Evolutionary conservation across 106 monocot genomes (phyloP), one percentile per base, ranked within the genome.

Genomic region (Amphibolis antarctica): DNA sequence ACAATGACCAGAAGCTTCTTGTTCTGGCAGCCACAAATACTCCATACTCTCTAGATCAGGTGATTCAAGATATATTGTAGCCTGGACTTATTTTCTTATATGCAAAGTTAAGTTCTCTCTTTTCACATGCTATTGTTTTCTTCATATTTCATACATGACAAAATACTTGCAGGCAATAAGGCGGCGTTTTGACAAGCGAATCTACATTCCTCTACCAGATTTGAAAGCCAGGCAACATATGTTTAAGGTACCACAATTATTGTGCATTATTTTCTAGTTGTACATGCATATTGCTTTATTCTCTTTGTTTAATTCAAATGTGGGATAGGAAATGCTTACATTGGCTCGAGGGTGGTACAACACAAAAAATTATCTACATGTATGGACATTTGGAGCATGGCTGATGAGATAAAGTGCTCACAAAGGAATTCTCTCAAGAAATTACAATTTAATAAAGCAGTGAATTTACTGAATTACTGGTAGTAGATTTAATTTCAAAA

Each of bases 1-100:
- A 88, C 65, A 80, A 88, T 66, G 88, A 88, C 26, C 78, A 88
- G 46, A 88, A 88, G 76, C 83, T 88, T 68, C 83, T 88, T 69
- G 80, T 88, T 64, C 83, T 88, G 48, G 88, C 88, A 45, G 88
- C 88, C 29, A 88, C 88, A 68, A 88, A 88, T 66, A 88, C 88
- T 17, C 88, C 88, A 64, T 88, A 83, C 74, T 79, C 84, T 53
- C 66, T 84, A n/a, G 88, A 88, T 76, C 88, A 88, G 88, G 88
- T 88, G 69, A 55, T 44, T 23, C 4, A 13, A 28, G 10, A 56
- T 52, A 15, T n/a, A 7, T 11, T 50, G 6, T 61, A 61, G 36
- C 9, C 36, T 36, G 36, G 36, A 4, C 36, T 36, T 36, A 14
- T 25, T 31, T 66, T 14, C 50, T 20, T 50, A 66, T 4, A 19